Conservation (phyloP, 1,139 yeast species). For the Kodamaea alishanica region DNA sequence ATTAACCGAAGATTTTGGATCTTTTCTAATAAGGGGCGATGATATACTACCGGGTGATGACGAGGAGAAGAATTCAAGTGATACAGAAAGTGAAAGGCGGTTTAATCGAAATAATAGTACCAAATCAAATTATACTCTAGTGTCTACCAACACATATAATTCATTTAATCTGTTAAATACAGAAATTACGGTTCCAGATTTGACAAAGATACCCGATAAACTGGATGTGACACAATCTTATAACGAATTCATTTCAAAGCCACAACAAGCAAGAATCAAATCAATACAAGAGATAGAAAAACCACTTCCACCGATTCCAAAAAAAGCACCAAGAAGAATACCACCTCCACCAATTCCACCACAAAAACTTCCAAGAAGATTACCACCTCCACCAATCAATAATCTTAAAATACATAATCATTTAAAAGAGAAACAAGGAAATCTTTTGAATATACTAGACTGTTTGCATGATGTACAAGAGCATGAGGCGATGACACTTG, state of each 20-base stretch:
- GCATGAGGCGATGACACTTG: slow-evolving; percentile 9
- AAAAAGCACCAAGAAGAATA: too few relatives aligned
- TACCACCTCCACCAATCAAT: slow-evolving; percentile 7
- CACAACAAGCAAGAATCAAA: too few relatives aligned
- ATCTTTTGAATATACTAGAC: slow-evolving; percentile 14
- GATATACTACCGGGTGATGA: too few relatives aligned
- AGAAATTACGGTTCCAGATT: slow-evolving; percentile 5
- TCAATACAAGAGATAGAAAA: too few relatives aligned
- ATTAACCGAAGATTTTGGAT: slow-evolving; percentile 1
- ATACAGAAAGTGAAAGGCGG: neutral
- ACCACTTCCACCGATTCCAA: too few relatives aligned
- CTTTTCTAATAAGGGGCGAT: neutral
- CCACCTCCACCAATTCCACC: too few relatives aligned
- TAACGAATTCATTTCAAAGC: too few relatives aligned
- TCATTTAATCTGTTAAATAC: slow-evolving; percentile 8
- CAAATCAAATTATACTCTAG: slow-evolving; percentile 11
- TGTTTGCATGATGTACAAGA: slow-evolving; percentile 11
- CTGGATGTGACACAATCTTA: too few relatives aligned
- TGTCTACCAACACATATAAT: slow-evolving; percentile 7
- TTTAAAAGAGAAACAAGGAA: slow-evolving; percentile 10
- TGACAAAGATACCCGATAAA: too few relatives aligned
- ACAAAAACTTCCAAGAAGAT: neutral
- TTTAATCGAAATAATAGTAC: slow-evolving; percentile 14
- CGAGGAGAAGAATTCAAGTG: too few relatives aligned
- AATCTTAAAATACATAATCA: slow-evolving; percentile 11